Base-by-base conservation (phyloP, 225 moss, liverwort and hornwort species). In the Marchantia paleacea region DNA sequence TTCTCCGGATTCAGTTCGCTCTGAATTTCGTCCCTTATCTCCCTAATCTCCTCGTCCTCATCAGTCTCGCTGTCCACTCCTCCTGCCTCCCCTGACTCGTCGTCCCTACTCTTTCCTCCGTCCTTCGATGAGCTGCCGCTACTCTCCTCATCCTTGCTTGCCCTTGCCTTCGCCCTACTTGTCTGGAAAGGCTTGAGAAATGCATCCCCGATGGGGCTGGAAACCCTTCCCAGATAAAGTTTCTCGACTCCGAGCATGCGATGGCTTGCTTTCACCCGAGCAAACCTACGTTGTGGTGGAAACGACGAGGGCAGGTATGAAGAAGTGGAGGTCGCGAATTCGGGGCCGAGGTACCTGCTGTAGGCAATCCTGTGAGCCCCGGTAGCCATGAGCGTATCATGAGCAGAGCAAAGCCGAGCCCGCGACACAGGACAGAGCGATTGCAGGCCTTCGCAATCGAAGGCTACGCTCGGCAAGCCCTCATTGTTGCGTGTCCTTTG, bases 151-250 rank as follows among this genome's bases (percentile, higher is more conserved):
- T 30, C 51, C 53, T 72, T 76, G 14, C 29, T 55, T 22, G 83
- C 86, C 80, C 83, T 80, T 39, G 5, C 39, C 39, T 39, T 39
- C 39, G 39, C 39, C 71, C 80, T 80, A 67, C 69, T 75, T 81
- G 61, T 79, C 79, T 28, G 49, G 22, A 16, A 51, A 26, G 52
- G 50, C 7, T 50, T 25, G 8, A 61, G 19, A 62, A 55, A 49
- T 22, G 2, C 52, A 47, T 14, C 10, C 10, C 58, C 12, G 16
- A 55, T 14, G 28, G 19, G 31, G 22, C 14, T 20, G 0, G 19
- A 26, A 39, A 30, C 30, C 57, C 31, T 19, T 47, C 29, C 20
- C 4, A 12, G 3, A 6, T 10, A 10, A 28, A 20, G 60, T 8
- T 4, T 76, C 8, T 11, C 58, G 60, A 58, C 3, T 58, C 10